Evolutionary conservation across 2,329 filamentous ascomycete species (phyloP), one percentile per base, ranked within the genome.

Genomic region (Fusarium devonianum): DNA sequence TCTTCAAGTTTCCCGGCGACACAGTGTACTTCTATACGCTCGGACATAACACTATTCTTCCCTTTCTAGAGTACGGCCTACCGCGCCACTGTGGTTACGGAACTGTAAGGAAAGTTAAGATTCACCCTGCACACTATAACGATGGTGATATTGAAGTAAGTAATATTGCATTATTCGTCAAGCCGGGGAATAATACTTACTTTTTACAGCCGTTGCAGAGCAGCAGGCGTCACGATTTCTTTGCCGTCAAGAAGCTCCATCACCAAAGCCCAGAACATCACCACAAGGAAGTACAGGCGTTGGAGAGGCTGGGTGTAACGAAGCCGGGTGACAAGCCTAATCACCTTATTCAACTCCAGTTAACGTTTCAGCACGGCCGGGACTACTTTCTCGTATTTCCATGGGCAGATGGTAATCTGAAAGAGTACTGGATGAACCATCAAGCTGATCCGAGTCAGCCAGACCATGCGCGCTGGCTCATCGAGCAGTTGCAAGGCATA

Each of bases 381-480:
- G 42, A 45, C 13, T 38, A 30, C 18, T 45, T 6, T 12, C 8
- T 45, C 2, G 6, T 45, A 16, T 45, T 45, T 12, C 42, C 42
- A n/a, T 45, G 42, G 42, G 42, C 42, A 6, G 33, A 45, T 6
- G 42, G 33, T 1, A 45, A 45, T 11, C 4, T 45, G 7, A 45
- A 37, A 6, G 7, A 45, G 4, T 21, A 30, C 7, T 45, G 42
- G 41, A 7, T 6, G 8, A 17, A 10, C 7, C n/a, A 7, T 11
- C n/a, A 1, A 5, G 23, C 25, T 13, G 11, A 37, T 4, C 32
- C 33, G 2, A 5, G n/a, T 2, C 3, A 22, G 2, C 6, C 33
- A 11, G 2, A 13, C 1, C 0, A 18, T 0, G 33, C 14, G 1
- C 4, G n/a, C 3, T 45, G 42, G 42, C 30, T 45, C 25, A 16